These are phyloP conservation scores for Lepraria neglecta DNA, from an alignment of 495 filamentous ascomycete species.

Conservation along the genomic window DNA sequence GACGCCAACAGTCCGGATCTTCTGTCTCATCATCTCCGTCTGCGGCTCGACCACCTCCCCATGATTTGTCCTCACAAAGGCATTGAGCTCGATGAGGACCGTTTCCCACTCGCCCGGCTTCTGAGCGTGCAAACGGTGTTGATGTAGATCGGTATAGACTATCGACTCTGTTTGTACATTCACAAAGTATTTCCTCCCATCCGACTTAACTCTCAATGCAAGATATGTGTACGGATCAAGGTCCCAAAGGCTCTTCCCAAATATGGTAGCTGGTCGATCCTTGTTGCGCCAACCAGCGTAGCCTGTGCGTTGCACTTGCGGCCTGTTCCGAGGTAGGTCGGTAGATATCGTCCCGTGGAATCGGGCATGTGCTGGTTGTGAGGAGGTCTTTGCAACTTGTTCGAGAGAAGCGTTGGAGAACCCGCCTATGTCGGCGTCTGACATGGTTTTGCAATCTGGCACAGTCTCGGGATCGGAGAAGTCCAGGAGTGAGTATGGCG, in stretches of 20 bases:
- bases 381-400: constrained; percentile 46
- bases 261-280: constrained; percentile 55
- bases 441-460: constrained; percentile 71
- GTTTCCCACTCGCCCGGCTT: constrained; percentile 88
- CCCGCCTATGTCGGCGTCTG: constrained; percentile 79
- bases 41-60: constrained; percentile 88
- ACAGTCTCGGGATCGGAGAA: constrained; percentile 59
- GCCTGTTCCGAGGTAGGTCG: constrained; percentile 65
- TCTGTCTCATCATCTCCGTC: constrained; percentile 74
- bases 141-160: constrained; percentile 87
- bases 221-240: constrained; percentile 84
- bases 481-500: constrained; percentile 44
- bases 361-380: constrained; percentile 53
- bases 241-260: constrained; percentile 78
- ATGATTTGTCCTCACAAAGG: constrained; percentile 91
- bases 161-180: constrained; percentile 94
- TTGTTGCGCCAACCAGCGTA: constrained; percentile 84
- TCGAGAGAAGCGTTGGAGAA: constrained; percentile 69
- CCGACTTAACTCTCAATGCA: constrained; percentile 82
- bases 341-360: constrained; percentile 88
- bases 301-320: constrained; percentile 65
- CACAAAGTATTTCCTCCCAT: constrained; percentile 86
- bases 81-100: constrained; percentile 75
- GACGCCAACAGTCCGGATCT: constrained; percentile 77
- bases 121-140: constrained; percentile 82